phyloP scores from a whole-genome alignment of 306 rosid genomes.

The Pyrus betulifolia region DNA sequence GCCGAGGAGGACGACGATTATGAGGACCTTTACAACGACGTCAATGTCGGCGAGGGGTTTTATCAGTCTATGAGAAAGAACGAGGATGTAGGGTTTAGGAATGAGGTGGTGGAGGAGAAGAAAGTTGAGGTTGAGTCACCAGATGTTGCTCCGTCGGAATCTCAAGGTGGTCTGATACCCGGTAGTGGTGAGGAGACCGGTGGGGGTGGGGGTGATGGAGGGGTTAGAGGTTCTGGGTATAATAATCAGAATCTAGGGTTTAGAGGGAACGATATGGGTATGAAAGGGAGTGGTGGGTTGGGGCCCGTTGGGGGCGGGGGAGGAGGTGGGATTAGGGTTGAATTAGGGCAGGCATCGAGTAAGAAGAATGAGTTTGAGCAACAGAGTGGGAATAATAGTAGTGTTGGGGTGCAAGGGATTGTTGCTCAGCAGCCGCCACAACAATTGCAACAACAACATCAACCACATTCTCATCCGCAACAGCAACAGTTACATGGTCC shows the following conservation, averaged over 20 bases:
- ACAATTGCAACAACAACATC: conserved; percentile 31
- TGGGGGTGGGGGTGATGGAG: conserved; percentile 23
- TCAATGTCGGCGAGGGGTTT: conserved; percentile 89
- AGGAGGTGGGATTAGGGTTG: conserved; percentile 75
- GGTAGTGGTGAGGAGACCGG: conserved; percentile 31
- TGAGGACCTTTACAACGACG: conserved; percentile 95
- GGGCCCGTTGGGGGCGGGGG: conserved; percentile 20
- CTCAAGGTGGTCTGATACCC: conserved; percentile 35
- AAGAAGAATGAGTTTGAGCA: conserved; percentile 59
- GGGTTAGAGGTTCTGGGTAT: conserved; percentile 35
- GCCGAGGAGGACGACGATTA: conserved; percentile 91
- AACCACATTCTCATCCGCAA: conserved; percentile 1
- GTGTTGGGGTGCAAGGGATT: conserved; percentile 39
- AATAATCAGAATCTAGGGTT: conserved; percentile 59
- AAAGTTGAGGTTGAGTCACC: conserved; percentile 30
- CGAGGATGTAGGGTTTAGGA: conserved; percentile 53
- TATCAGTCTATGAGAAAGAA: conserved; percentile 71
- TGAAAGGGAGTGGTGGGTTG: conserved; percentile 35
- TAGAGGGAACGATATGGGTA: conserved; percentile 46
- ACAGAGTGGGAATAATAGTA: conserved; percentile 38
- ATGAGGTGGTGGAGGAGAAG: conserved; percentile 38
- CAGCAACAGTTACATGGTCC: conserved; percentile 21
- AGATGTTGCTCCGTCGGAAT: conserved; percentile 1
- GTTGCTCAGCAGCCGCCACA: conserved; percentile 17
- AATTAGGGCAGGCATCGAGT: conserved; percentile 52